phyloP scores from a whole-genome alignment of 805 yeast genomes.

The Nadsonia fulvescens region DNA sequence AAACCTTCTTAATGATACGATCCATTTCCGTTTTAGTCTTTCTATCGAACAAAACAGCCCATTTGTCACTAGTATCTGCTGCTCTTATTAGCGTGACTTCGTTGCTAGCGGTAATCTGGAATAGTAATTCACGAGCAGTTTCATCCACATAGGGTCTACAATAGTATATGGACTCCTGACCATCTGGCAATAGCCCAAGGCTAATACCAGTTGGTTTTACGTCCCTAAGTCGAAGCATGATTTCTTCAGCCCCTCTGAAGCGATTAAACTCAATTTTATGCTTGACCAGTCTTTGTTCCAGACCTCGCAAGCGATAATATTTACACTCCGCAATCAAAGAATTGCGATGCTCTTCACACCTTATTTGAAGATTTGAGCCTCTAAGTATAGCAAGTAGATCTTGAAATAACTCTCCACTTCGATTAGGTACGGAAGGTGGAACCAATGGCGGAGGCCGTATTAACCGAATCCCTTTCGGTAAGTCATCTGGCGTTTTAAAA shows the following conservation, averaged over 20 bases:
- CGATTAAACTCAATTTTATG: conserved; percentile 36
- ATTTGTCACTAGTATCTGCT: too few relatives aligned
- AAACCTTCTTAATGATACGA: too few relatives aligned
- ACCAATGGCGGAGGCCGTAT: conserved; percentile 67
- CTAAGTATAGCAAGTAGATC: conserved; percentile 37
- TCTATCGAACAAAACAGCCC: too few relatives aligned
- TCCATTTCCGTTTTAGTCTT: too few relatives aligned
- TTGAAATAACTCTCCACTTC: conserved; percentile 36
- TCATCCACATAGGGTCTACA: conserved; percentile 31
- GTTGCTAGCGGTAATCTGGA: too few relatives aligned
- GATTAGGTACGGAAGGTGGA: conserved; percentile 32
- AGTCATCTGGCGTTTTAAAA: conserved; percentile 30
- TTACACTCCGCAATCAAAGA: conserved; percentile 49
- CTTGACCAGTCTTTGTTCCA: conserved; percentile 54
- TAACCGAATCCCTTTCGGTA: conserved; percentile 21
- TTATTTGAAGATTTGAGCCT: conserved; percentile 33
- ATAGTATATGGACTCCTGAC: conserved; percentile 18
- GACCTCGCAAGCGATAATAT: conserved; percentile 56
- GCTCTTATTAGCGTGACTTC: too few relatives aligned
- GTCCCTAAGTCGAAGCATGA: conserved; percentile 32
- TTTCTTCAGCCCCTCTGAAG: conserved; percentile 33
- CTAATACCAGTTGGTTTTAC: conserved; percentile 14
- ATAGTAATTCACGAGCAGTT: conserved; percentile 20
- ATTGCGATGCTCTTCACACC: conserved; percentile 35
- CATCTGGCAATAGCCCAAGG: not conserved